Base-by-base conservation (phyloP, 306 rosid species). In the Carpinus viminea region DNA sequence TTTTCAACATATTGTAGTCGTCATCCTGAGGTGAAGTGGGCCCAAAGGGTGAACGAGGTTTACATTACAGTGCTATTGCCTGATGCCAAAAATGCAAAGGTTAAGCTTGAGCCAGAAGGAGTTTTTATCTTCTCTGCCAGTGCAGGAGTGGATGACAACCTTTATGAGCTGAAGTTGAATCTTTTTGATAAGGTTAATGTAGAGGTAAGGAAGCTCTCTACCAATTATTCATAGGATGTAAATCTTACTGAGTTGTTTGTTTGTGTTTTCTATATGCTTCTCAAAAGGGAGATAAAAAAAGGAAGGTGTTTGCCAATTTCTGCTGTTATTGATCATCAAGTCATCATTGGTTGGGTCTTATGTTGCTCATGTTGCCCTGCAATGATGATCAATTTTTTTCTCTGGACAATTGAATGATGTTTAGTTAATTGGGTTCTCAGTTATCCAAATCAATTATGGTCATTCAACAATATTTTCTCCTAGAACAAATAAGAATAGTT, bases 1-100 rank as follows among this genome's bases (percentile, higher is more conserved):
- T 16, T 13, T 28, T 9, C 65, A 21, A 21, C 78, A 5, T 36
- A 34, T 54, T 75, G 88, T 80, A 96, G 98, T 85, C 99, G 94
- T 87, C 96, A 88, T 90, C 99, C 99, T 4, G 99, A 96, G 82
- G 89, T 96, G 74, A 96, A 93, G 90, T 96, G 99, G 99, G 97
- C 99, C 80, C 93, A 96, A 88, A 91, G 99, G 84, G 87, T 26
- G 41, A 98, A 93, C 87, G 91, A 90, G 90, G 96, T 96, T 73
- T 96, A 81, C 79, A 51, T 96, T 78, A 96, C 98, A 0, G 98
- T 96, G 64, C 89, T 70, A 68, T 87, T 96, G 72, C 86, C 99
- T 3, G 99, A 96, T 83, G 87, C 99, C 0, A 93, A 91, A 81
- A 79, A 90, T 74, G 88, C 97, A 0, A 89, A 91, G 88, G 97